Base-by-base conservation (phyloP, 2,329 filamentous ascomycete genomes). In the Pseudopyricularia javanii region DNA sequence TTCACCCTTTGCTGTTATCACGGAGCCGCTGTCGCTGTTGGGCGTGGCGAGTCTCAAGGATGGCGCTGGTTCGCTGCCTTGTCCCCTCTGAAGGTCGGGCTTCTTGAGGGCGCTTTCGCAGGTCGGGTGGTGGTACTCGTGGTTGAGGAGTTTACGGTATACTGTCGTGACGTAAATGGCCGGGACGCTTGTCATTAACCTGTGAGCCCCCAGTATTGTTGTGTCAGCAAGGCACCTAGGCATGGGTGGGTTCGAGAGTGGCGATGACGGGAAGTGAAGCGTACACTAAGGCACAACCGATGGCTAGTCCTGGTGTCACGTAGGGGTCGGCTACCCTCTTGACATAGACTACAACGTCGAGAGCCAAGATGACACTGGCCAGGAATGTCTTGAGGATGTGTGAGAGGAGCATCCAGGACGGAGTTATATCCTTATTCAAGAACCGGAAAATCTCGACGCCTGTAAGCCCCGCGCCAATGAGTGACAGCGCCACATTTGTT, bases 271-370 rank as follows among this genome's bases (percentile, higher is more conserved):
- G 50, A 49, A 37, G 4, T 17, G 47, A 47, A n/a, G 30, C 33
- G 62, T 66, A 78, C 75, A 80, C 68, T 33, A 80, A 64, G 2
- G 62, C 63, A 26, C 62, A 66, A 59, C 78, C 76, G 26, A 80
- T 63, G 1, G 62, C 71, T 17, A 81, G 65, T 1, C 73, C 76
- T 7, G 74, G 61, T 5, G 72, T 59, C 0, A 75, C 74, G 63
- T 76, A 80, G 32, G 72, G 62, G 20, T 65, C 69, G 49, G 78
- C 72, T 20, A 65, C 64, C 24, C 66, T 64, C 52, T 70, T 62
- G 4, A 71, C 62, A 55, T 77, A 76, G n/a, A 78, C 68, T 34
- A 76, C 68, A 26, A 78, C 63, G 54, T 80, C 76, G 26, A 81
- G 66, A 1, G 66, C 72, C 24, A 80, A 64, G 26, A 75, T 73